Evolutionary conservation across 75 land plant species (phyloP).

Genomic region (Picea sitchensis): DNA sequence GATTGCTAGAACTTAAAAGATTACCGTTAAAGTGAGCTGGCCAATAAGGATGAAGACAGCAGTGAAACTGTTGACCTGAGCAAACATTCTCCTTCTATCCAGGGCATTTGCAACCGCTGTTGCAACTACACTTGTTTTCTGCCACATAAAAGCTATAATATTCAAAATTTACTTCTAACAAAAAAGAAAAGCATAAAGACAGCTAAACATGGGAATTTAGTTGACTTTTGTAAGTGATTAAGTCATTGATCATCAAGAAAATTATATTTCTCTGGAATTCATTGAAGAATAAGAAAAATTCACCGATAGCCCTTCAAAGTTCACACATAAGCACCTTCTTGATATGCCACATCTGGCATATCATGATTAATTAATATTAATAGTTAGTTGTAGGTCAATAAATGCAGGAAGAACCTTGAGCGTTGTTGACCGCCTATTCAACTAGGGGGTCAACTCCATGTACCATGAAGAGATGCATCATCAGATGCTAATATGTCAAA

Average conservation of each 20-base stretch:
- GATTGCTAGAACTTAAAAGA: not conserved
- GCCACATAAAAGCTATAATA: conserved; percentile 16
- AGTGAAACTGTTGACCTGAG: conserved; percentile 84
- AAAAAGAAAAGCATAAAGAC: not conserved
- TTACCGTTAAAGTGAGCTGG: conserved; percentile 85
- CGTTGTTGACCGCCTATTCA: too few species aligned
- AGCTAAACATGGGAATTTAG: not conserved
- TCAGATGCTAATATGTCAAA: too few species aligned
- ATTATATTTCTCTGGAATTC: not conserved
- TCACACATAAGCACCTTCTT: not conserved
- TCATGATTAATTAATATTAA: too few species aligned
- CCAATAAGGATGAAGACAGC: conserved; percentile 86
- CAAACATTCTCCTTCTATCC: conserved; percentile 74
- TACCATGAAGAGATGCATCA: too few species aligned
- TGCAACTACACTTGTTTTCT: conserved; percentile 86
- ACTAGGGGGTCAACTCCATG: too few species aligned
- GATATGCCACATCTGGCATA: too few species aligned
- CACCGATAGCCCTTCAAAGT: not conserved
- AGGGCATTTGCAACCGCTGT: conserved; percentile 53
- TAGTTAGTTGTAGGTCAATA: too few species aligned
- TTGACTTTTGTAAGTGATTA: not conserved
- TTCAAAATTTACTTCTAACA: not conserved
- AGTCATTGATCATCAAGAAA: not conserved
- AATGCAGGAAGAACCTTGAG: too few species aligned
- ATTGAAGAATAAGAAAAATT: not conserved